These are phyloP conservation scores for Nitzschia sp. DNA, from an alignment of 108 stramenopile genomes.

Conservation along the genomic window DNA sequence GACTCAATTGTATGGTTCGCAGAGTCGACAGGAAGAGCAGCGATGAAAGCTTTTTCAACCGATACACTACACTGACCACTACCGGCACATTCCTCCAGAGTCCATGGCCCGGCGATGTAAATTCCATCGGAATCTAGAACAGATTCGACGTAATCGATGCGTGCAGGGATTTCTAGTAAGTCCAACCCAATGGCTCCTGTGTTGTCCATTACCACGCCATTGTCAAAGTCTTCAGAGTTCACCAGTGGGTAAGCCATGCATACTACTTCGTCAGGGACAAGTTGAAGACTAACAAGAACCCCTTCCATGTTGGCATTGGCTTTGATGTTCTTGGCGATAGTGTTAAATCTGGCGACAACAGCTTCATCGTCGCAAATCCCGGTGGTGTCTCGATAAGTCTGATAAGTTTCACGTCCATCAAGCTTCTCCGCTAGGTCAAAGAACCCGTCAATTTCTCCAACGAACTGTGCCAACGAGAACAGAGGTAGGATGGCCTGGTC, in stretches of 20 bases:
- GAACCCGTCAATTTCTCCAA: conserved; percentile 33
- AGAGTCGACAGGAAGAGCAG: conserved; percentile 44
- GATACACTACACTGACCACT: conserved; percentile 7
- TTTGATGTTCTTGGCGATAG: conserved; percentile 41
- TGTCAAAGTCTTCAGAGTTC: conserved; percentile 47
- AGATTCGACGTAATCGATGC: conserved; percentile 26
- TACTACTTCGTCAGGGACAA: conserved; percentile 40
- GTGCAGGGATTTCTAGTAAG: conserved; percentile 23
- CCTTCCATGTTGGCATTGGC: conserved; percentile 36
- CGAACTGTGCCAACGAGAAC: conserved; percentile 47
- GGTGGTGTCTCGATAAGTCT: conserved; percentile 33
- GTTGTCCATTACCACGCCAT: conserved; percentile 28
- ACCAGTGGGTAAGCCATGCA: conserved; percentile 36
- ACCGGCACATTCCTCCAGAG: conserved; percentile 31
- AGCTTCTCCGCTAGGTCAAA: conserved; percentile 27
- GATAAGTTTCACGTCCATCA: neutral
- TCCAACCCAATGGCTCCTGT: conserved; percentile 34
- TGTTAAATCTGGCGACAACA: conserved; percentile 24
- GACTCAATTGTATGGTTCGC: conserved; percentile 38
- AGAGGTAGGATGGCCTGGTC: conserved; percentile 43
- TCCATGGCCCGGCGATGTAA: conserved; percentile 57
- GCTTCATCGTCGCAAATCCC: conserved; percentile 36
- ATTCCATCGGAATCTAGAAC: conserved; percentile 42
- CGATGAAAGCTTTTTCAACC: conserved; percentile 46
- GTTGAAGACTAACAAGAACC: conserved; percentile 38